Evolutionary conservation across 192 early-diverging fungal genomes (phyloP).

Genomic region (Piromyces finnis): DNA sequence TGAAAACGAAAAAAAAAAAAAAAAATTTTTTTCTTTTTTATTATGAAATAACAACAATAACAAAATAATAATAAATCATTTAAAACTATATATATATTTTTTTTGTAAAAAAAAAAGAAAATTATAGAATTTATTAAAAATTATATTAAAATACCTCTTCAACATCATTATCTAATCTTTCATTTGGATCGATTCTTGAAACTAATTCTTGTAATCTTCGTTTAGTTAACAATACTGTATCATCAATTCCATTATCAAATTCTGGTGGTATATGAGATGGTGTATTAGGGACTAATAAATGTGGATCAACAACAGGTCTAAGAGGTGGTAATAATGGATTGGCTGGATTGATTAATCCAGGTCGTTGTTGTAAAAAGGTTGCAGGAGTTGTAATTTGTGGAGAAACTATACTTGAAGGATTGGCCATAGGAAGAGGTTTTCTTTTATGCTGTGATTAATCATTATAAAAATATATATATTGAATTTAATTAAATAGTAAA

Average conservation of each 20-base stretch:
- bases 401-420: neutral
- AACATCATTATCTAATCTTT: constrained; percentile 62
- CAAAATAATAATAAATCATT: no score
- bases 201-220: constrained; percentile 72
- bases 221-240: constrained; percentile 41
- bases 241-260: neutral
- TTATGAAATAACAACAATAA: no score
- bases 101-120: no score
- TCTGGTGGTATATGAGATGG: neutral
- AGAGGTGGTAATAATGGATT: neutral
- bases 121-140: no score
- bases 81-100: no score
- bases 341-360: neutral
- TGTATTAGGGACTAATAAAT: neutral
- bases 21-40: no score
- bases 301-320: neutral
- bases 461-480: no score
- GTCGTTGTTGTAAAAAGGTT: neutral
- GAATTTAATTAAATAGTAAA: no score
- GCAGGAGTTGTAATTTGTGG: neutral
- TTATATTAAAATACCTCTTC: constrained; percentile 39
- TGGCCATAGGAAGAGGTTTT: neutral
- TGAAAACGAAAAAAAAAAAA: no score
- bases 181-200: constrained; percentile 61
- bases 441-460: no score